Evolutionary conservation across 2,329 filamentous ascomycete species (phyloP).

Genomic region (Thelonectria rubi): DNA sequence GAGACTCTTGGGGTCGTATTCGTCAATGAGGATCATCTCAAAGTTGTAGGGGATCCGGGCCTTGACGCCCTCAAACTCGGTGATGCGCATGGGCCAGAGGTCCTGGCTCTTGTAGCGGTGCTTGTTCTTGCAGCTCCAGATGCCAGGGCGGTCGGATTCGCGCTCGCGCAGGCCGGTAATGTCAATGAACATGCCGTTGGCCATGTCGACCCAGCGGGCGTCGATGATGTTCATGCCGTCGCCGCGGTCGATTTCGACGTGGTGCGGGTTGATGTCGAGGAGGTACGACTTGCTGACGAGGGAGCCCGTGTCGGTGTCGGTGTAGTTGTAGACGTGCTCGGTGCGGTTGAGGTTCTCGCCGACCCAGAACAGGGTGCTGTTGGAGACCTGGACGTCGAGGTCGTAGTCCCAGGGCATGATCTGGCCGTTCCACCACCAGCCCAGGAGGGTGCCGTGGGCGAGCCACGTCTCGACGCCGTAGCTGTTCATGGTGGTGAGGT

Average conservation of each 20-base stretch:
- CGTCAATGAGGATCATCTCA: slow-evolving; percentile 70
- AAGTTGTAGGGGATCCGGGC: slow-evolving; percentile 76
- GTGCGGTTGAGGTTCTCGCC: slow-evolving; percentile 75
- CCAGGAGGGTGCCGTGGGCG: slow-evolving; percentile 83
- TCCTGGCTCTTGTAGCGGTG: slow-evolving; percentile 77
- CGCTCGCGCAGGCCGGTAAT: slow-evolving; percentile 81
- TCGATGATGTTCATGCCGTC: slow-evolving; percentile 84
- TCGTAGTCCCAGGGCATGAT: slow-evolving; percentile 88
- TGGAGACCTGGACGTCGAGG: slow-evolving; percentile 81
- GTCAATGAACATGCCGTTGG: slow-evolving; percentile 82
- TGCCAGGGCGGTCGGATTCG: slow-evolving; percentile 65
- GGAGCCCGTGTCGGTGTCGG: slow-evolving; percentile 52
- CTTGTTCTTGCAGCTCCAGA: slow-evolving; percentile 83
- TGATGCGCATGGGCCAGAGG: slow-evolving; percentile 78
- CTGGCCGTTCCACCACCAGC: slow-evolving; percentile 88
- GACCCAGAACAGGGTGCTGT: slow-evolving; percentile 71
- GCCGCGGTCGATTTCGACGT: slow-evolving; percentile 66
- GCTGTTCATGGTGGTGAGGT: slow-evolving; percentile 72
- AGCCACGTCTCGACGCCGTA: slow-evolving; percentile 83
- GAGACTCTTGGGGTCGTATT: slow-evolving; percentile 71
- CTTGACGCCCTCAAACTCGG: slow-evolving; percentile 76
- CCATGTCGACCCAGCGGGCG: slow-evolving; percentile 81
- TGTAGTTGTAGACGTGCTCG: slow-evolving; percentile 63
- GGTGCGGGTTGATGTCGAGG: slow-evolving; percentile 80
- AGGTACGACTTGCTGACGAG: slow-evolving; percentile 65